Evolutionary conservation across 768 basidiomycete species (phyloP), one percentile per base, ranked within the genome.

Genomic region (Lactifluus subvellereus): DNA sequence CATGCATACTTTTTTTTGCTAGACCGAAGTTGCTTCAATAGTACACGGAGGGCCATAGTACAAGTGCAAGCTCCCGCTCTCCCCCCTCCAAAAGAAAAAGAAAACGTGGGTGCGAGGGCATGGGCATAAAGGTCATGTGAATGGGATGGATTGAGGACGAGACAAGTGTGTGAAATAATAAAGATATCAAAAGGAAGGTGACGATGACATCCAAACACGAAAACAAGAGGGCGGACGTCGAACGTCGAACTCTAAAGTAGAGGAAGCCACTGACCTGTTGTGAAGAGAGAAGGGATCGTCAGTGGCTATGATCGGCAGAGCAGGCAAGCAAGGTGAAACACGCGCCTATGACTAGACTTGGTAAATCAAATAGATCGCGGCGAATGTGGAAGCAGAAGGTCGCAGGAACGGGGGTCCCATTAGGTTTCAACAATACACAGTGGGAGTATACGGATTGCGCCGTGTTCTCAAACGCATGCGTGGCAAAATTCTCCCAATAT

Each of bases 311-410:
- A 45, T 45, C 7, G 22, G 10, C 27, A 27, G n/a, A 45, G 43
- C 6, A 43, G n/a, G 43, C 43, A 40, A 18, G 33, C 13, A 14
- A 20, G 10, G 11, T 54, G 2, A 42, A 42, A 20, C 18, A 71
- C 85, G 50, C 67, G 89, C 91, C 91, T 65, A 94, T 92, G 54
- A 94, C 89, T 63, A 93, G 82, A 72, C 89, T 91, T 10, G 92
- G 92, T 54, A 94, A 76, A 77, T 94, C 92, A 68, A 94, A 94
- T 30, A 96, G 78, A 72, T 98, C 96, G 67, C 96, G 78, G 69
- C 94, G 83, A 72, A 99, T 94, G 59, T 93, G 94, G 73, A 97
- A 97, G 73, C 95, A 97, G 75, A 96, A 96, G 22, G 96, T 91
- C 54, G 94, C 88, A 49, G 92, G 90, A 32, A 98, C 84, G 2